A percentile compares a stretch with the other conserved stretches of the same genome.
These are phyloP conservation scores for Panicum virgatum DNA, from an alignment of 202 grass and related monocot genomes.

Conservation along the genomic window DNA sequence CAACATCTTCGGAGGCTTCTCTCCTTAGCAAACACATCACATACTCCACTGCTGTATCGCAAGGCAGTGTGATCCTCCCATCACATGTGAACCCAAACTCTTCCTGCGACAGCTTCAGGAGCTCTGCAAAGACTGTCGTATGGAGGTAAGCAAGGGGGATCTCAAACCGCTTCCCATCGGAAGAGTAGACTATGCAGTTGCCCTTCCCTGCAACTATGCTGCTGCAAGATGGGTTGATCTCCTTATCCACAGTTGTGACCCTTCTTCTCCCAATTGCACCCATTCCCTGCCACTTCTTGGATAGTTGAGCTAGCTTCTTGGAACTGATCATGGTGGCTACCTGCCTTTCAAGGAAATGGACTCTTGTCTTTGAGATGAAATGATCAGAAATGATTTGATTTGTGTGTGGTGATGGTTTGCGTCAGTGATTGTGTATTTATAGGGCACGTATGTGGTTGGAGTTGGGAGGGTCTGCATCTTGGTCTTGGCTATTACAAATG, in stretches of 20 bases:
- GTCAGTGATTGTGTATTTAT: slow-evolving; percentile 41
- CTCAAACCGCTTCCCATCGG: slow-evolving; percentile 59
- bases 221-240: slow-evolving; percentile 24
- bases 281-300: slow-evolving; percentile 69
- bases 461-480: slow-evolving; percentile 2
- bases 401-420: slow-evolving; percentile 41
- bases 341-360: not conserved
- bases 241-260: slow-evolving; percentile 33
- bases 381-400: slow-evolving; percentile 3
- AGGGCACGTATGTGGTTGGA: slow-evolving; percentile 23
- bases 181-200: slow-evolving; percentile 52
- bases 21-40: slow-evolving; percentile 58
- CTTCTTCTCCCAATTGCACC: slow-evolving; percentile 50
- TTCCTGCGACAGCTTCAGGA: slow-evolving; percentile 54
- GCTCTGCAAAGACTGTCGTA: slow-evolving; percentile 46
- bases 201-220: slow-evolving; percentile 46
- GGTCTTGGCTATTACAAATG: slow-evolving; percentile 19
- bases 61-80: slow-evolving; percentile 54
- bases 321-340: slow-evolving; percentile 57
- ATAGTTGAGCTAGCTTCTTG: slow-evolving; percentile 63
- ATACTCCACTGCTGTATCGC: slow-evolving; percentile 61
- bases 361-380: slow-evolving; percentile 18
- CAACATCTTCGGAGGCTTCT: slow-evolving; percentile 58
- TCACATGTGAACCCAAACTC: slow-evolving; percentile 60
- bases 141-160: slow-evolving; percentile 44